Evolutionary conservation across 257 asterid species (phyloP), one percentile per base, ranked within the genome.

Genomic region (Gynochthodes officinalis): DNA sequence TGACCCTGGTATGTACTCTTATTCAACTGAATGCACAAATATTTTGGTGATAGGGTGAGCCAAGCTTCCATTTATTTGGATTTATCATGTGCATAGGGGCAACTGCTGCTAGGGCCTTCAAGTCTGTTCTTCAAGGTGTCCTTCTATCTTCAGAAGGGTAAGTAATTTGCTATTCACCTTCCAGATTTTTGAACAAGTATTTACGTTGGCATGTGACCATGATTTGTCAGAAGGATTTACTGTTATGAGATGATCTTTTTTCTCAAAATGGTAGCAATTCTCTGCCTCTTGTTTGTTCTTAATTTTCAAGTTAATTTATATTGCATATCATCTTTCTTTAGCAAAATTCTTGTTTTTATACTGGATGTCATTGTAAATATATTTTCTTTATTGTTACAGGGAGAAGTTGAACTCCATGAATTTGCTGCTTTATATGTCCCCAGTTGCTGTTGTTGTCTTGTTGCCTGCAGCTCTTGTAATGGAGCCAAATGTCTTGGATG

Each of bases 31-130:
- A n/a, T 18, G 42, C 25, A 44, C 66, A 42, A 58, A 68, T 21
- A 75, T 54, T 54, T 58, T 82, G 75, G 57, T 86, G 81, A 78
- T 82, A 91, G 98, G 98, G 98, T 5, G 97, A 91, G 69, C 98
- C 97, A 27, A 87, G 89, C 81, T 94, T 94, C 88, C 96, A 94
- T 75, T 79, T 91, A 73, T 94, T 80, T 64, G 98, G 98, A 78
- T 94, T 94, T 75, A 81, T 94, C 44, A 94, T 89, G 96, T 94
- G 97, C 79, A 74, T 91, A 73, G 74, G 96, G 64, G 97, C 98
- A 43, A 94, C 98, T 64, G 98, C 98, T 57, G 97, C 98, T 7
- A 87, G 98, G 58, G 98, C 98, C n/a, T 91, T 91, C 83, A 94
- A 94, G 85, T 91, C 98, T 13, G 97, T 91, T 75, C 98, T 94